Percentiles rank a stretch among this genome's conserved stretches.
Evolutionary conservation across 2,329 filamentous ascomycete species (phyloP).

Genomic region (Arachnomyces sp.): DNA sequence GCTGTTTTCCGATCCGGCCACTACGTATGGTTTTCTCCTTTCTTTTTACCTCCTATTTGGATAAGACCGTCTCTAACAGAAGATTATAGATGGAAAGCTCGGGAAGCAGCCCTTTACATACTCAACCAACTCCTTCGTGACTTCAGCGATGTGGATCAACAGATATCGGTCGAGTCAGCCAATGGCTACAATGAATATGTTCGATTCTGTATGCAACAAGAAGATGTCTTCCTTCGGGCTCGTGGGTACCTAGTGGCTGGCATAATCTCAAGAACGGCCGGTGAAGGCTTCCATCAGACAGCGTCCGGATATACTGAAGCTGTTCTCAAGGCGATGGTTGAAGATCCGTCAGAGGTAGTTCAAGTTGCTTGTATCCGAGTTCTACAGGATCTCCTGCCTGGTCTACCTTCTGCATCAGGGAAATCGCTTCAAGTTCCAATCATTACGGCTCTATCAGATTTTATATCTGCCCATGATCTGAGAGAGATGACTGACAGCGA

Average conservation of each 20-base stretch:
- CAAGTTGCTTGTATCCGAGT: conserved; percentile 87
- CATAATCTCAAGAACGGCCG: conserved; percentile 63
- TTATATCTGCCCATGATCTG: conserved; percentile 71
- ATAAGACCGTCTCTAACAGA: conserved; percentile 11
- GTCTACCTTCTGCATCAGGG: conserved; percentile 44
- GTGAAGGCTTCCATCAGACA: conserved; percentile 42
- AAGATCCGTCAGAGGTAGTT: conserved; percentile 76
- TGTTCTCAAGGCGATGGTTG: conserved; percentile 65
- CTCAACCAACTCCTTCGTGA: conserved; percentile 79
- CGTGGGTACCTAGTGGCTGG: conserved; percentile 83
- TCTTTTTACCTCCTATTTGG: background rate
- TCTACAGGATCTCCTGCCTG: conserved; percentile 60
- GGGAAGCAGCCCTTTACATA: conserved; percentile 77
- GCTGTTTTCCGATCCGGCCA: conserved; percentile 52
- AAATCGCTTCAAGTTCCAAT: conserved; percentile 55
- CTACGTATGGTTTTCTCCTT: conserved; percentile 23
- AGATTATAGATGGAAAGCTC: conserved; percentile 52
- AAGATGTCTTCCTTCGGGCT: conserved; percentile 72
- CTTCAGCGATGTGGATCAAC: conserved; percentile 68
- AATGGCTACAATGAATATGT: conserved; percentile 74
- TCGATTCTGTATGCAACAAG: conserved; percentile 62
- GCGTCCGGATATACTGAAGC: conserved; percentile 42
- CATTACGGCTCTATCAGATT: conserved; percentile 58
- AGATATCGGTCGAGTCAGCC: conserved; percentile 61
- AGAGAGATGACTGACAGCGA: conserved; percentile 80